A percentile compares a stretch with the other conserved stretches of the same genome.
Evolutionary conservation across 2,329 filamentous ascomycete species (phyloP).

Genomic region (Mollisia scopiformis): DNA sequence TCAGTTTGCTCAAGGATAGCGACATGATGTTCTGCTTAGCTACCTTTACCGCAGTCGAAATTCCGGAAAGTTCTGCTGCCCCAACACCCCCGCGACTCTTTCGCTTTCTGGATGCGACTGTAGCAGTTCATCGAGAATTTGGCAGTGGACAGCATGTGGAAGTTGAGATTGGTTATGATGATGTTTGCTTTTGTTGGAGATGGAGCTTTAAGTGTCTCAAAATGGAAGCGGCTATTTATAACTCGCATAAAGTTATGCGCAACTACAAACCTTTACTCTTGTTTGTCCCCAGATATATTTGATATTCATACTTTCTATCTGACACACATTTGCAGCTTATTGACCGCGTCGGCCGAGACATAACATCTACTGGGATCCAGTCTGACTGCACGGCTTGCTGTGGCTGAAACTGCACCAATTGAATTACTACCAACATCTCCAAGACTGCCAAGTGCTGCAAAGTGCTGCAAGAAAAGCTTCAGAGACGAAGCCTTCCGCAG

Average conservation of each 20-base stretch:
- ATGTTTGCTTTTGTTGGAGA: neutral
- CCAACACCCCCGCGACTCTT: no score
- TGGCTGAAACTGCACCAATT: neutral
- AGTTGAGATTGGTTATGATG: neutral
- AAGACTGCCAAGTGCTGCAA: neutral
- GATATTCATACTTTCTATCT: no score
- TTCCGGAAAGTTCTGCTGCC: no score
- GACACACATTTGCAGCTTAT: neutral
- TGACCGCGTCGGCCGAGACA: neutral
- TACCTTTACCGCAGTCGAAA: no score
- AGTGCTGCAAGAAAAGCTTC: slow-evolving; percentile 1
- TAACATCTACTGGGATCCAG: neutral
- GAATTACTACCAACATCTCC: neutral
- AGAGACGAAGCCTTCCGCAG: neutral
- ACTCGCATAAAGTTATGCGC: neutral
- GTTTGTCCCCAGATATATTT: neutral
- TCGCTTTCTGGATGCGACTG: no score
- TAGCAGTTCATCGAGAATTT: no score
- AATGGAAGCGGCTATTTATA: neutral
- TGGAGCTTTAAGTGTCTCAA: neutral
- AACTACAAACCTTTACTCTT: neutral
- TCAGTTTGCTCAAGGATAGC: no score
- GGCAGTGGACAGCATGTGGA: neutral
- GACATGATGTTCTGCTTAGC: no score
- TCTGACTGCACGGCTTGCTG: neutral